These are phyloP conservation scores for Populus davidiana DNA, from an alignment of 345 rosid genomes.

Conservation along the genomic window DNA sequence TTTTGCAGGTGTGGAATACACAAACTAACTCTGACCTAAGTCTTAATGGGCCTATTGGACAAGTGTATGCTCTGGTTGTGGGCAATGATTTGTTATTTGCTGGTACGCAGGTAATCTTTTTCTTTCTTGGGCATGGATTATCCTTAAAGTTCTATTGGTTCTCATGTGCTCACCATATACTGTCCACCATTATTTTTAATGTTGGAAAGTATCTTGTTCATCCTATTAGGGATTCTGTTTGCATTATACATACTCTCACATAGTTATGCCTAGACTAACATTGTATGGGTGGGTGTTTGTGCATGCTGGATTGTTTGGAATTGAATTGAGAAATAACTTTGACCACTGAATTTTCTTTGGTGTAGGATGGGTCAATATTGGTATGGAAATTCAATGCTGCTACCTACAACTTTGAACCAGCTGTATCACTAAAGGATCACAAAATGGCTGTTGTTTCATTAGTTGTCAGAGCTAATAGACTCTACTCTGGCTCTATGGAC, in stretches of 20 bases:
- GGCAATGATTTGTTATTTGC: constrained; percentile 82
- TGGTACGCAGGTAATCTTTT: constrained; percentile 65
- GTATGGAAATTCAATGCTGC: constrained; percentile 79
- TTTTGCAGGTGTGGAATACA: constrained; percentile 77
- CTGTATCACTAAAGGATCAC: constrained; percentile 71
- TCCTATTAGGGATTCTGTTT: background rate
- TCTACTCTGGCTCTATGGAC: constrained; percentile 97
- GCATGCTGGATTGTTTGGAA: background rate
- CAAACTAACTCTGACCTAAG: constrained; percentile 67
- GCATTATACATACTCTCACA: background rate
- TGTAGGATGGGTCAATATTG: constrained; percentile 83
- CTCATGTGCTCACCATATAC: background rate
- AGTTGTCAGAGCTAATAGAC: constrained; percentile 85
- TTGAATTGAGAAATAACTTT: background rate
- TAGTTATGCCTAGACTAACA: background rate
- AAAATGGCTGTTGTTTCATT: constrained; percentile 71
- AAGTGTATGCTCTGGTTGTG: constrained; percentile 83
- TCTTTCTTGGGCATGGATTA: background rate
- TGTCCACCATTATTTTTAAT: background rate
- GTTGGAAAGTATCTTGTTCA: background rate
- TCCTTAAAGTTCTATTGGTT: background rate
- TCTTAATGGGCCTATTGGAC: constrained; percentile 93
- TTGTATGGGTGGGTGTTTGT: background rate
- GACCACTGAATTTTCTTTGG: constrained; percentile 2
- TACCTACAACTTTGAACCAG: constrained; percentile 74